These are phyloP conservation scores for Pharnaceum exiguum DNA, from an alignment of 148 eudicot genomes.

Conservation along the genomic window DNA sequence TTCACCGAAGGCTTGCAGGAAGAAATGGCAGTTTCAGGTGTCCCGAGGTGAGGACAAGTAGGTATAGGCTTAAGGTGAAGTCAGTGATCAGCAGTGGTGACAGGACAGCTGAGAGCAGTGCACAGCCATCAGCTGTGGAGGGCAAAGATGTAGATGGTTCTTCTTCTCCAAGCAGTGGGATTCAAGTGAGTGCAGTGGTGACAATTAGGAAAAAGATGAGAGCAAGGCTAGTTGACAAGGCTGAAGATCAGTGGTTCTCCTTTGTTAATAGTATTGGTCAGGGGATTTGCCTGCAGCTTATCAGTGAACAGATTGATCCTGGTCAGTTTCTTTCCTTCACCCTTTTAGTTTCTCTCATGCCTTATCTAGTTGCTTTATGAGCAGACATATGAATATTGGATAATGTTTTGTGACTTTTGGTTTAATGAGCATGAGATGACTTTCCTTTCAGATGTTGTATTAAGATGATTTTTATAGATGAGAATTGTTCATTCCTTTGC, in stretches of 20 bases:
- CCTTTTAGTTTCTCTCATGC: background rate
- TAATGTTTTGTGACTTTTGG: background rate
- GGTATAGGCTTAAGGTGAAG: constrained; percentile 27
- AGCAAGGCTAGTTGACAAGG: constrained; percentile 54
- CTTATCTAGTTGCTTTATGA: too few species aligned
- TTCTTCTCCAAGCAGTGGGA: constrained; percentile 18
- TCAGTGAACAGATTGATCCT: constrained; percentile 73
- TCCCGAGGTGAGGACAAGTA: too few species aligned
- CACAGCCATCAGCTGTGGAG: constrained; percentile 35
- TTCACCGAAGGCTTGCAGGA: constrained; percentile 28
- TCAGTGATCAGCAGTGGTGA: constrained; percentile 67
- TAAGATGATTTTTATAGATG: too few species aligned
- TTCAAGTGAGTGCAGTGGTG: constrained; percentile 59
- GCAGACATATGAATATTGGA: background rate
- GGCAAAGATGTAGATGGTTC: constrained; percentile 17
- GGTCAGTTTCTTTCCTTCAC: constrained; percentile 29
- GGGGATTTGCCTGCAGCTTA: constrained; percentile 62
- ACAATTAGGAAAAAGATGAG: constrained; percentile 70
- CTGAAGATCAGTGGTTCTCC: constrained; percentile 63
- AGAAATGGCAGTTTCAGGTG: too few species aligned
- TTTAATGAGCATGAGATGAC: background rate
- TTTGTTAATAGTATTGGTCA: constrained; percentile 62
- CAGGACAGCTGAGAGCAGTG: constrained; percentile 26
- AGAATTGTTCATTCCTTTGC: too few species aligned
- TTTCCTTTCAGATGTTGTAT: too few species aligned